A percentile compares a stretch with the other conserved stretches of the same genome.
phyloP scores from a whole-genome alignment of 2,329 filamentous ascomycete genomes.

The Pseudocercospora cruenta region DNA sequence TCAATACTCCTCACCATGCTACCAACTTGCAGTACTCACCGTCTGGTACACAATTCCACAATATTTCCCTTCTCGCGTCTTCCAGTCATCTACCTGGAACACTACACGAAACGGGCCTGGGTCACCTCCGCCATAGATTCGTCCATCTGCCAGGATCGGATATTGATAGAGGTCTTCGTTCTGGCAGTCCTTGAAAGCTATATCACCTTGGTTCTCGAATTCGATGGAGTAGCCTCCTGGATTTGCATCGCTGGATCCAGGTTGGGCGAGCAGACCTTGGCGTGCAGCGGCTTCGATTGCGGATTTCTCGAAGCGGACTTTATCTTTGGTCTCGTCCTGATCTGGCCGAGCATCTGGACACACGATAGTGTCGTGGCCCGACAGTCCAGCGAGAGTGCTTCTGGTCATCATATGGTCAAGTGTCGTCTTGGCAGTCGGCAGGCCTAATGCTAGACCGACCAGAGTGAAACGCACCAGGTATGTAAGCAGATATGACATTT shows the following conservation, averaged over 20 bases:
- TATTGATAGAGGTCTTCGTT: neutral
- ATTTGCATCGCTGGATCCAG: neutral
- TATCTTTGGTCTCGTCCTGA: neutral
- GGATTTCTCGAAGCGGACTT: neutral
- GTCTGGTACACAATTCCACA: neutral
- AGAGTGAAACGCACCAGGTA: neutral
- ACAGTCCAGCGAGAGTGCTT: neutral
- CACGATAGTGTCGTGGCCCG: neutral
- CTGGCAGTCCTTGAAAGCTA: neutral
- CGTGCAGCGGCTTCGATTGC: neutral
- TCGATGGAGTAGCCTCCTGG: neutral
- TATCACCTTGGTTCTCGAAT: neutral
- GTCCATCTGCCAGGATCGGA: neutral
- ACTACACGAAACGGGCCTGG: neutral
- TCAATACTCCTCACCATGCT: neutral
- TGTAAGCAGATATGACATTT: neutral
- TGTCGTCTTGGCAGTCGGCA: neutral
- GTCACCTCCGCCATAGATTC: conserved; percentile 1
- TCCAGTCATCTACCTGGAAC: neutral
- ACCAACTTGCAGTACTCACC: neutral
- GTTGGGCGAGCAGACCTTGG: neutral
- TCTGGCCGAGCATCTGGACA: neutral
- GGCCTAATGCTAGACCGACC: neutral
- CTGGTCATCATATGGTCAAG: too few species aligned
- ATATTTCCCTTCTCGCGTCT: neutral